Conservation (phyloP, 768 basidiomycete genomes). For the Amanita thiersii region DNA sequence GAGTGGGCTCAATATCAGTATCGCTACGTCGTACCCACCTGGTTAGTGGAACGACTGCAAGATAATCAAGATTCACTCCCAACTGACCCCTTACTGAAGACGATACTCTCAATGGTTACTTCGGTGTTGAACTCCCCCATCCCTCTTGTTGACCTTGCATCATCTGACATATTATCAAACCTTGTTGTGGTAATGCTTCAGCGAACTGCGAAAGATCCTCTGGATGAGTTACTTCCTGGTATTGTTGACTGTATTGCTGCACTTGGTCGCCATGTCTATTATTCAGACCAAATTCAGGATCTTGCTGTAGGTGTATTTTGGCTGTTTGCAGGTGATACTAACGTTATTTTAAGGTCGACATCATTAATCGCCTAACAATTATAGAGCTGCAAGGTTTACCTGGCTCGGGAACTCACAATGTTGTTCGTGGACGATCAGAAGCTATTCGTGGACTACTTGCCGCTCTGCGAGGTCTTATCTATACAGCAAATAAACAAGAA, state of each 20-base stretch:
- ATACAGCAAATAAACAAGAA: constrained; percentile 48
- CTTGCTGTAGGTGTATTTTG: constrained; percentile 43
- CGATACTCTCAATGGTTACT: constrained; percentile 72
- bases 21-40: constrained; percentile 82
- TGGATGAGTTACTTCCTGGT: constrained; percentile 57
- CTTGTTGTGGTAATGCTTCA: constrained; percentile 70
- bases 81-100: constrained; percentile 42
- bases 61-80: constrained; percentile 47
- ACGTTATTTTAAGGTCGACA: constrained; percentile 45
- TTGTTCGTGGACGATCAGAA: constrained; percentile 39
- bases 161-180: constrained; percentile 80
- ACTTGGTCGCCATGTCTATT: constrained; percentile 87
- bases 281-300: constrained; percentile 93
- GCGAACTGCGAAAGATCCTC: constrained; percentile 48
- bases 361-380: constrained; percentile 64
- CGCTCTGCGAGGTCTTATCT: constrained; percentile 62
- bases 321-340: neutral
- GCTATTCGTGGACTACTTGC: constrained; percentile 67
- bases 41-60: constrained; percentile 71
- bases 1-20: constrained; percentile 93
- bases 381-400: constrained; percentile 59
- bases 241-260: constrained; percentile 76
- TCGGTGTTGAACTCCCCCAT: constrained; percentile 76
- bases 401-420: constrained; percentile 24
- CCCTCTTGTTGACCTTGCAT: constrained; percentile 83